phyloP scores from a whole-genome alignment of 352 stramenopile species.

The Pythium aquatile region DNA sequence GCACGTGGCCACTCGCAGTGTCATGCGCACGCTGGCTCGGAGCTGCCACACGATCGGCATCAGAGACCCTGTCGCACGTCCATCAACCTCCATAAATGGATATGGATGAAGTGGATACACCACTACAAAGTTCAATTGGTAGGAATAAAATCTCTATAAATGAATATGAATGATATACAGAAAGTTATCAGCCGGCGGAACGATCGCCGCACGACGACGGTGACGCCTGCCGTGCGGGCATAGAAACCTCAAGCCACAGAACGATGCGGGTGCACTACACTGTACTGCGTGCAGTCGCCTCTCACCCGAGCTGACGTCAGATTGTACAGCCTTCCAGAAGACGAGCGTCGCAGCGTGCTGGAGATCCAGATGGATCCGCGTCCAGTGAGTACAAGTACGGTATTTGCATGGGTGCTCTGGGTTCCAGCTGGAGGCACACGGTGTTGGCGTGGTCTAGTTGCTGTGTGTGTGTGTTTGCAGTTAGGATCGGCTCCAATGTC shows the following conservation, averaged over 20 bases:
- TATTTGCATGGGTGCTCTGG: background rate
- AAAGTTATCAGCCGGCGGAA: background rate
- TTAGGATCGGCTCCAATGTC: background rate
- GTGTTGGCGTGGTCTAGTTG: background rate
- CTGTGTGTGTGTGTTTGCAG: background rate
- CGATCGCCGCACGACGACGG: background rate
- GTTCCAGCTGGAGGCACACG: background rate
- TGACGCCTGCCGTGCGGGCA: background rate
- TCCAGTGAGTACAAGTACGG: background rate
- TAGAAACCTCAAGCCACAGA: background rate
- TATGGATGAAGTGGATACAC: background rate
- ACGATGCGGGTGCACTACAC: background rate
- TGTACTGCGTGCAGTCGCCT: background rate
- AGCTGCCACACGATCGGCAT: background rate
- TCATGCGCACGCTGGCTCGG: background rate
- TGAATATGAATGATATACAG: background rate
- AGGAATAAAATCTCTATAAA: background rate
- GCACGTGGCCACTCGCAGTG: background rate
- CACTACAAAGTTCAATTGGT: background rate
- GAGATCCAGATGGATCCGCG: slow-evolving; percentile 16
- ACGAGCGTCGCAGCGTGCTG: slow-evolving; percentile 9
- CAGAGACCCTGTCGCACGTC: background rate
- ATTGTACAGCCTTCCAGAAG: background rate
- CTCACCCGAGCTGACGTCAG: background rate
- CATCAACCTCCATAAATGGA: background rate